Base-by-base conservation (phyloP, 2,329 filamentous ascomycete species). In the Diaporthe helianthi region DNA sequence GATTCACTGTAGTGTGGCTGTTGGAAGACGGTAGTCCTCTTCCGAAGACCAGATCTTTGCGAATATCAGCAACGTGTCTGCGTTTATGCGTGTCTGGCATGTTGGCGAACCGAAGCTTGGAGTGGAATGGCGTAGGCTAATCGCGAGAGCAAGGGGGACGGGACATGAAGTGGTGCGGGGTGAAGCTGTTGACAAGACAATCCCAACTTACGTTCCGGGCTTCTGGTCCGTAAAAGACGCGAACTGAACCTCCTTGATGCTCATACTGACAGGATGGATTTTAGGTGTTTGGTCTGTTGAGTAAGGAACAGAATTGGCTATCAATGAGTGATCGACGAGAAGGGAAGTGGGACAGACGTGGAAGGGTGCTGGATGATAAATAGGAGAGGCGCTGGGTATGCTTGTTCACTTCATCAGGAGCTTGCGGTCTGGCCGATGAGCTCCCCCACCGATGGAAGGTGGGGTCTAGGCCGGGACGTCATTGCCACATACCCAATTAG, bases 21-120 rank as follows among this genome's bases (percentile, higher is more conserved):
- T 82, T 99, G 93, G 87, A 99, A 99, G 80, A 97, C 93, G 78
- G 93, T 94, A 84, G 98, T 96, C 89, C 97, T 98, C 85, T 99
- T 99, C 74, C 96, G 94, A 81, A 99, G 93, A 82, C 96, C 96
- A 75, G 96, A 99, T 75, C 95, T 98, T 77, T 24, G 69, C 46
- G 58, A 38, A 17, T 38, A 67, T 70, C 47, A 73, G 69, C 38
- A 22, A 31, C 9, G 17, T 58, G 54, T n/a, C n/a, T n/a, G n/a
- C n/a, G n/a, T n/a, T n/a, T n/a, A n/a, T n/a, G n/a, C n/a, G n/a
- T n/a, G n/a, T 24, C 17, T 29, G 53, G 24, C 31, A 6, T 49
- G 17, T 58, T 17, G 41, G 44, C 17, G 12, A 31, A 12, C 31
- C 6, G 19, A 12, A 52, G 15, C 22, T 58, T 38, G 38, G 31